Evolutionary conservation across 148 eudicot species (phyloP).

Genomic region (Limonium bicolor): DNA sequence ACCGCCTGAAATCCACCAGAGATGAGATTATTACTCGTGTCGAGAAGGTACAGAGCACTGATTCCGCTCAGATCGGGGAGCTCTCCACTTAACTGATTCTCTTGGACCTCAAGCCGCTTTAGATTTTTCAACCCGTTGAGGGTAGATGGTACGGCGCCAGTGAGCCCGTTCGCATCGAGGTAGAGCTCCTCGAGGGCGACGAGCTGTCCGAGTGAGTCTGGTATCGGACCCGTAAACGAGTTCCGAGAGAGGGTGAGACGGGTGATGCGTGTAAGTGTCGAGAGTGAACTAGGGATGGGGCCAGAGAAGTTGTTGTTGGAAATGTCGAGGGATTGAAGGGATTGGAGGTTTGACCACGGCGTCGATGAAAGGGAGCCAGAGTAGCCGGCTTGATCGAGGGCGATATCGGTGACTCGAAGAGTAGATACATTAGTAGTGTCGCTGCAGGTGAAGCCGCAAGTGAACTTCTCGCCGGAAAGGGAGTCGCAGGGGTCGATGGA

Average conservation of each 20-base stretch:
- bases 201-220: conserved; percentile 36
- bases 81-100: conserved; percentile 37
- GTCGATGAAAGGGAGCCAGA: conserved; percentile 17
- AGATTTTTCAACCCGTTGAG: conserved; percentile 28
- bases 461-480: conserved; percentile 39
- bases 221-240: conserved; percentile 43
- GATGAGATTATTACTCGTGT: conserved; percentile 46
- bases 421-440: background rate
- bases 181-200: conserved; percentile 33
- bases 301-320: conserved; percentile 48
- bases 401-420: conserved; percentile 32
- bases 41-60: conserved; percentile 19
- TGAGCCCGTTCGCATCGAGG: conserved; percentile 38
- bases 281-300: conserved; percentile 43
- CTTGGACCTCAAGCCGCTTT: conserved; percentile 46
- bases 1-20: conserved; percentile 38
- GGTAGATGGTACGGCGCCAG: conserved; percentile 28
- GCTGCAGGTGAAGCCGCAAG: conserved; percentile 72
- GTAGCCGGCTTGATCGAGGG: conserved; percentile 44
- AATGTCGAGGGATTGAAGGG: conserved; percentile 29
- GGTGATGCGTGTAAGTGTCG: conserved; percentile 28
- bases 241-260: conserved; percentile 38
- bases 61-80: conserved; percentile 56
- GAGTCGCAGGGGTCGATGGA: conserved; percentile 61
- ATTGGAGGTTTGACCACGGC: conserved; percentile 20